These are phyloP conservation scores for Sporothrix phasma DNA, from an alignment of 2,329 filamentous ascomycete species.

Conservation along the genomic window DNA sequence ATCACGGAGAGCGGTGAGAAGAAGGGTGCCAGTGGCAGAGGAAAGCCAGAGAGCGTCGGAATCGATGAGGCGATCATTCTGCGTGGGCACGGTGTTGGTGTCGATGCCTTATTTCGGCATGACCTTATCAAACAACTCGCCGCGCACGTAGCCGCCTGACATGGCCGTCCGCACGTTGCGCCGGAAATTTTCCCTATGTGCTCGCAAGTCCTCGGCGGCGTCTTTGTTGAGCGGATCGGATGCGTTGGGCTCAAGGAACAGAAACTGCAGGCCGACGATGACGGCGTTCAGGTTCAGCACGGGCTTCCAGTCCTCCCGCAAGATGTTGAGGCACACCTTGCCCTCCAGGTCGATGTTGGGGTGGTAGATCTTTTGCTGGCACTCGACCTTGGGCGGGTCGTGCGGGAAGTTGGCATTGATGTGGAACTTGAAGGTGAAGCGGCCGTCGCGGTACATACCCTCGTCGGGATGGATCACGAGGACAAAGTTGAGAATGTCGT, in stretches of 20 bases:
- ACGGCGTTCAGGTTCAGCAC: slow-evolving; percentile 94
- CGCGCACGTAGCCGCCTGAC: slow-evolving; percentile 67
- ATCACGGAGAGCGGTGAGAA: too few species aligned
- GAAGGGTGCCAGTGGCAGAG: too few species aligned
- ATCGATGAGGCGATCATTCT: too few species aligned
- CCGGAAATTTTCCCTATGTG: slow-evolving; percentile 81
- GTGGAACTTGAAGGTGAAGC: slow-evolving; percentile 81
- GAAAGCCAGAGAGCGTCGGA: too few species aligned
- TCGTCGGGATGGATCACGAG: slow-evolving; percentile 79
- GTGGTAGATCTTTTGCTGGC: slow-evolving; percentile 97
- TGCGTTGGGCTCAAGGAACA: slow-evolving; percentile 96
- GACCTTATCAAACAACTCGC: slow-evolving; percentile 67
- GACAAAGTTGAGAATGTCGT: slow-evolving; percentile 77
- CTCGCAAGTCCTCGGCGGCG: slow-evolving; percentile 81
- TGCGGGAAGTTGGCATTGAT: slow-evolving; percentile 96
- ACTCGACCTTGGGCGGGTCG: slow-evolving; percentile 94
- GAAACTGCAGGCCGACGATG: slow-evolving; percentile 92
- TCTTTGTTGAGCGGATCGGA: slow-evolving; percentile 98
- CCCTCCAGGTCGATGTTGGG: slow-evolving; percentile 97
- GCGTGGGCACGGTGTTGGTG: not conserved
- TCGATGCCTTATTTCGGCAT: slow-evolving; percentile 27
- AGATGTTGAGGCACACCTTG: slow-evolving; percentile 95
- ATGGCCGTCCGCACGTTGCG: slow-evolving; percentile 80
- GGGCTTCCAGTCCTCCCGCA: slow-evolving; percentile 98
- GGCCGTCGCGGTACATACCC: slow-evolving; percentile 76